Conservation (phyloP, 2,329 filamentous ascomycete species). For the Aspergillus bombycis region DNA sequence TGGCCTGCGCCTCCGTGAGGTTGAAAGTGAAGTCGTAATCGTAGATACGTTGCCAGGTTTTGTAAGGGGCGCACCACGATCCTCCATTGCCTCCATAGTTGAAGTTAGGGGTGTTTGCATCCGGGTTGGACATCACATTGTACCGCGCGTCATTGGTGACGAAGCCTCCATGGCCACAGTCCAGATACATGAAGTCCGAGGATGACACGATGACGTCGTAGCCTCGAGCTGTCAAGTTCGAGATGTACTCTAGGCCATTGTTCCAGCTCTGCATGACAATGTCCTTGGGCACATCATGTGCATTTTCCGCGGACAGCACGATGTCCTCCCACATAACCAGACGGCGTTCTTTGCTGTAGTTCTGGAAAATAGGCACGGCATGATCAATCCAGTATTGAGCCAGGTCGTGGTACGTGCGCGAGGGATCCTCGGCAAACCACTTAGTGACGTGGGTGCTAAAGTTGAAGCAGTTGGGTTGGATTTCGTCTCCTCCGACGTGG, state of each 20-base stretch:
- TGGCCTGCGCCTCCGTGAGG: slow-evolving; percentile 51
- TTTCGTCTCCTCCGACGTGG: slow-evolving; percentile 60
- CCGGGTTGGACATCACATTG: slow-evolving; percentile 57
- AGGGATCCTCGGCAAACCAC: slow-evolving; percentile 56
- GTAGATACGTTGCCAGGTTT: slow-evolving; percentile 64
- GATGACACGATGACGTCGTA: slow-evolving; percentile 62
- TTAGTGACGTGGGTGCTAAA: slow-evolving; percentile 54
- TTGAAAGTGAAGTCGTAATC: slow-evolving; percentile 59
- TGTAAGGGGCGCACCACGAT: slow-evolving; percentile 63
- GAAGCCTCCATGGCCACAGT: slow-evolving; percentile 59
- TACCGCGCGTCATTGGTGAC: slow-evolving; percentile 61
- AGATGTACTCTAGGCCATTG: slow-evolving; percentile 55
- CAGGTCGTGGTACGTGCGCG: slow-evolving; percentile 55
- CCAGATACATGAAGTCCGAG: slow-evolving; percentile 59
- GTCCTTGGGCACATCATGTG: slow-evolving; percentile 53
- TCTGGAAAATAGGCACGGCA: slow-evolving; percentile 55
- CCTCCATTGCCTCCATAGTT: slow-evolving; percentile 59
- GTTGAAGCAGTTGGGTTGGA: slow-evolving; percentile 61
- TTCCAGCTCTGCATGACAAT: slow-evolving; percentile 61
- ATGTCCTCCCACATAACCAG: slow-evolving; percentile 64
- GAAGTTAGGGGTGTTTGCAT: slow-evolving; percentile 51
- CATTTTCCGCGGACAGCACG: slow-evolving; percentile 48
- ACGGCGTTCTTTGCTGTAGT: slow-evolving; percentile 48
- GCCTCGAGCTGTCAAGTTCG: slow-evolving; percentile 53
- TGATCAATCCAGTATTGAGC: slow-evolving; percentile 59